phyloP scores from a whole-genome alignment of 495 filamentous ascomycete genomes.

The Aspergillus olivimuriae region DNA sequence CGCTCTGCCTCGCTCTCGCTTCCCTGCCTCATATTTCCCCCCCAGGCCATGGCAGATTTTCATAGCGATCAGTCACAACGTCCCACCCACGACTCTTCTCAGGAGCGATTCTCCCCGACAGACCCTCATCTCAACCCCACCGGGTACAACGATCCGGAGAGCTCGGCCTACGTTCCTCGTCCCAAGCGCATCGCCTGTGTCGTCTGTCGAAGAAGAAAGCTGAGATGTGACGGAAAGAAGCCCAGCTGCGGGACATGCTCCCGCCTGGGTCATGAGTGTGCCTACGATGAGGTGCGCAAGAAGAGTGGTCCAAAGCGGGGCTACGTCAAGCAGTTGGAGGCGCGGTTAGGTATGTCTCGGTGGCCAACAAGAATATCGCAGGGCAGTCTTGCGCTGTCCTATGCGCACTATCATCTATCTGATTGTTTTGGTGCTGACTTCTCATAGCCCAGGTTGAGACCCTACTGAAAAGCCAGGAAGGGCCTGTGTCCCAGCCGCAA shows the following conservation, averaged over 20 bases:
- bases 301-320: constrained; percentile 98
- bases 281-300: constrained; percentile 91
- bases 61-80: constrained; percentile 53
- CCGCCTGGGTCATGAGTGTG: constrained; percentile 81
- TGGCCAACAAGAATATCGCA: neutral
- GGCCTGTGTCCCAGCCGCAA: constrained; percentile 15
- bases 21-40: neutral
- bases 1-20: neutral
- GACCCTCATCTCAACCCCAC: constrained; percentile 24
- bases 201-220: constrained; percentile 87
- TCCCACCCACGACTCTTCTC: constrained; percentile 21
- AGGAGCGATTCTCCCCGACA: constrained; percentile 14
- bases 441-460: constrained; percentile 89
- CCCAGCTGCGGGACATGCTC: constrained; percentile 93
- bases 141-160: constrained; percentile 42
- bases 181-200: constrained; percentile 96
- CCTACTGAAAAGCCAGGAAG: constrained; percentile 63
- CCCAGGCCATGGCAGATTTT: constrained; percentile 28
- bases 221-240: constrained; percentile 65
- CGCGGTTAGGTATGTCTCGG: constrained; percentile 66
- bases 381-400: neutral
- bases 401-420: neutral
- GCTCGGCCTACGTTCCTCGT: constrained; percentile 58
- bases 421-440: too few species aligned
- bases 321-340: constrained; percentile 96